A percentile compares a stretch with the other conserved stretches of the same genome.
Evolutionary conservation across 495 filamentous ascomycete species (phyloP).

Genomic region (Trypethelium eluteriae): DNA sequence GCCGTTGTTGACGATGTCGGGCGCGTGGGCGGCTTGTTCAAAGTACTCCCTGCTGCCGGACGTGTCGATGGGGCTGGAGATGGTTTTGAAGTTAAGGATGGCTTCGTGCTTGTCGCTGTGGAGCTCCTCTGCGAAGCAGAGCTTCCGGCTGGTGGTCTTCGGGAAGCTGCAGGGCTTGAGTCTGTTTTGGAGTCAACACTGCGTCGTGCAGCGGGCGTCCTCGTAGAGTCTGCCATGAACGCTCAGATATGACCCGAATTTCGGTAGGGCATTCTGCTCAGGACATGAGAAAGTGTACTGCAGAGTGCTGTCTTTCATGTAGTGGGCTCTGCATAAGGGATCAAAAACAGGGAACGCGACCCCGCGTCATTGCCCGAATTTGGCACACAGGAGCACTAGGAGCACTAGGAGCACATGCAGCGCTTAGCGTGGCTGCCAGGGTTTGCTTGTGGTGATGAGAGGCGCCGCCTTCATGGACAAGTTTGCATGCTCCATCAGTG

Average conservation of each 20-base stretch:
- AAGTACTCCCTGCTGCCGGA: background rate
- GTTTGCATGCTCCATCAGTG: too few relatives aligned
- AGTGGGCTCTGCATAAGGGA: background rate
- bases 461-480: too few relatives aligned
- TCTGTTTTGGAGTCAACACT: constrained; percentile 2
- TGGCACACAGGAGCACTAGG: too few relatives aligned
- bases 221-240: constrained; percentile 4
- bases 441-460: too few relatives aligned
- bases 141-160: background rate
- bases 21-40: background rate
- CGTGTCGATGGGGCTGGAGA: background rate
- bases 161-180: background rate
- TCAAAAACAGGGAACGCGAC: constrained; percentile 10
- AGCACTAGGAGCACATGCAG: too few relatives aligned
- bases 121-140: constrained; percentile 8
- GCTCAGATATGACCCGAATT: background rate
- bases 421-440: too few relatives aligned
- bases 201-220: constrained; percentile 4
- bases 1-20: background rate
- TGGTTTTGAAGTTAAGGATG: background rate
- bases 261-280: background rate
- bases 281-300: background rate
- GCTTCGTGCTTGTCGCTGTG: background rate
- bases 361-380: constrained; percentile 1
- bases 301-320: background rate